Base-by-base conservation (phyloP, 164 flowering plant species). In the Buxus sempervirens region DNA sequence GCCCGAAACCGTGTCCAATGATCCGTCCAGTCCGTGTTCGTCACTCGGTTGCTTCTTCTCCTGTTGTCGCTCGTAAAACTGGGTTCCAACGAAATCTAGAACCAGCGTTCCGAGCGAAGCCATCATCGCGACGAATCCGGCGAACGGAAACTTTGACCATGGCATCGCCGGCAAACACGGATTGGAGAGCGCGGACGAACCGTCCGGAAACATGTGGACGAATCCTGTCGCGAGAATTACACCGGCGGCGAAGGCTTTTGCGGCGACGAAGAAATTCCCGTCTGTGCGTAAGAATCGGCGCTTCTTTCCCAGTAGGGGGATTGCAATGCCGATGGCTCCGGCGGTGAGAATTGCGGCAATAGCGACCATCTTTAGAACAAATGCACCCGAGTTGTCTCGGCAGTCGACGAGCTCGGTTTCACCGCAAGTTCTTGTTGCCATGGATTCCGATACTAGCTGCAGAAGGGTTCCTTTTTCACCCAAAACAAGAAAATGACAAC, bases 191-290 rank as follows among this genome's bases (percentile, higher is more conserved):
- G 95, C 88, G 8, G 73, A 23, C 0, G 89, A 54, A 25, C 86
- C 96, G 63, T 75, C 97, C 1, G 98, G 80, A 5, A 94, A 77
- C 91, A 94, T 94, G 80, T 94, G 98, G 27, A 94, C 97, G 66
- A 94, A 94, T 0, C 94, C 98, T 0, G 98, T 94, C 9, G 98
- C 96, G 5, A 94, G 87, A 56, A 94, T 94, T 6, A 94, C 97
- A 26, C 98, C 98, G 5, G 97, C 98, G 0, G 97, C 98, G 48
- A 94, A 94, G 38, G 98, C 97, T 68, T 91, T 94, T 18, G 94
- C 90, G 0, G 86, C 87, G 13, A 86, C 81, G 68, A 94, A 90
- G 41, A 86, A 72, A 67, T 85, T 86, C 19, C 97, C 79, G 48
- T 94, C 94, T 0, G 96, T 80, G 19, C 79, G 70, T 22, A 94